Base-by-base conservation (phyloP, 495 filamentous ascomycete genomes). In the Aspergillus sclerotioniger region DNA sequence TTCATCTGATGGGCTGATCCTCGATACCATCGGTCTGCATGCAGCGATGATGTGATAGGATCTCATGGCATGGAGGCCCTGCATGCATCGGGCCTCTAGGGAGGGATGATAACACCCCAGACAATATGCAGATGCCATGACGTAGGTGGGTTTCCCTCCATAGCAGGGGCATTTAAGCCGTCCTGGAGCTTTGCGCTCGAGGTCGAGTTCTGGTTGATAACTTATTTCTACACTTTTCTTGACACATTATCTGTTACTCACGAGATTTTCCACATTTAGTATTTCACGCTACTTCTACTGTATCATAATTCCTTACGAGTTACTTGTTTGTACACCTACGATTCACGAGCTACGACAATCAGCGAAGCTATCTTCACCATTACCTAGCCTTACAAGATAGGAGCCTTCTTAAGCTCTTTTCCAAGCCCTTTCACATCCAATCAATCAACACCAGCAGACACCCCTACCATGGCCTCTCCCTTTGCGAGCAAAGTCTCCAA, bases 401-500 rank as follows among this genome's bases (percentile, higher is more conserved):
- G n/a, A 3, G 43, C 16, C 19, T 21, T 25, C 21, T 13, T 17
- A 12, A 45, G 9, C 19, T 8, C 16, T 3, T 4, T 25, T 21
- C 3, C 45, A 12, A 25, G 19, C 21, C 16, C 45, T 25, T 25
- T 8, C 17, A 25, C 16, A 7, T 12, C 45, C 3, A 17, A 47
- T 25, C 7, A 12, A 47, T 47, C 45, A 9, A 16, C 41, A n/a
- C 41, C 41, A 2, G 8, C 37, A 41, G 6, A 16, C 8, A n/a
- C 7, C 8, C 4, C 6, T 20, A 29, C 0, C 6, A 49, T 49
- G 46, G n/a, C 46, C 20, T 49, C 46, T 10, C 46, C 46, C 20
- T 15, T 49, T 15, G 25, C 17, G 17, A 49, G 46, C 46, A 49
- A 49, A 49, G 46, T 49, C 20, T 49, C 46, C 20, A 49, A 49